A percentile compares a stretch with the other conserved stretches of the same genome.
Conservation (phyloP, 371 early-diverging fungal genomes). For the Rhizopus stolonifer region DNA sequence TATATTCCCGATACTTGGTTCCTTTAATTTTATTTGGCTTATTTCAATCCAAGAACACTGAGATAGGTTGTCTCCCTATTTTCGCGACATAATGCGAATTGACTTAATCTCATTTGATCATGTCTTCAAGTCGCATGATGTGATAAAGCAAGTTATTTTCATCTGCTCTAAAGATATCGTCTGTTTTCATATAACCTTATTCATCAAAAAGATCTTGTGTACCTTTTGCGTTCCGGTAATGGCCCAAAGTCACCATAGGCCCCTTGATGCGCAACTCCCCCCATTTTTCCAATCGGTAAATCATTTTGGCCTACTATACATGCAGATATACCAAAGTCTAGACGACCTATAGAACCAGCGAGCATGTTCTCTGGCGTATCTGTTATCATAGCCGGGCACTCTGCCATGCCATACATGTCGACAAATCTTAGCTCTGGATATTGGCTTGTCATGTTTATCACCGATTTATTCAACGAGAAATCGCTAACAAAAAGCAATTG, state of each 20-base stretch:
- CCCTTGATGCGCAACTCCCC: conserved; percentile 74
- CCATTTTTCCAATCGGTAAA: conserved; percentile 40
- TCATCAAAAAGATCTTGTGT: conserved; percentile 73
- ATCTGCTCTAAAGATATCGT: conserved; percentile 72
- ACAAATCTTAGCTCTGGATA: too few species aligned
- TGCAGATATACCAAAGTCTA: conserved; percentile 64
- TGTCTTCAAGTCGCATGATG: too few species aligned
- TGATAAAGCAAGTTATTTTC: too few species aligned
- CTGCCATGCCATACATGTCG: conserved; percentile 69
- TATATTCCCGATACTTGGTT: too few species aligned
- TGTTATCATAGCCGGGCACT: conserved; percentile 31
- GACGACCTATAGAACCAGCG: conserved; percentile 62
- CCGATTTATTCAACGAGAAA: too few species aligned
- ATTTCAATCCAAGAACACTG: too few species aligned
- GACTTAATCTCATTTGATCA: too few species aligned
- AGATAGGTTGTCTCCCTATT: too few species aligned
- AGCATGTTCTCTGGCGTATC: background rate
- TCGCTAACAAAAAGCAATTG: background rate
- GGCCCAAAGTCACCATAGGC: conserved; percentile 48
- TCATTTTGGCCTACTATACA: conserved; percentile 60
- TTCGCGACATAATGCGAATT: too few species aligned
- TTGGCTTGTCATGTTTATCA: too few species aligned
- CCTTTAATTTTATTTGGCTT: too few species aligned
- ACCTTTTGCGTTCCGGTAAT: conserved; percentile 46
- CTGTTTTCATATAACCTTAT: conserved; percentile 82